A percentile compares a stretch with the other conserved stretches of the same genome.
phyloP scores from a whole-genome alignment of 257 asterid genomes.

The Fraxinus americana region DNA sequence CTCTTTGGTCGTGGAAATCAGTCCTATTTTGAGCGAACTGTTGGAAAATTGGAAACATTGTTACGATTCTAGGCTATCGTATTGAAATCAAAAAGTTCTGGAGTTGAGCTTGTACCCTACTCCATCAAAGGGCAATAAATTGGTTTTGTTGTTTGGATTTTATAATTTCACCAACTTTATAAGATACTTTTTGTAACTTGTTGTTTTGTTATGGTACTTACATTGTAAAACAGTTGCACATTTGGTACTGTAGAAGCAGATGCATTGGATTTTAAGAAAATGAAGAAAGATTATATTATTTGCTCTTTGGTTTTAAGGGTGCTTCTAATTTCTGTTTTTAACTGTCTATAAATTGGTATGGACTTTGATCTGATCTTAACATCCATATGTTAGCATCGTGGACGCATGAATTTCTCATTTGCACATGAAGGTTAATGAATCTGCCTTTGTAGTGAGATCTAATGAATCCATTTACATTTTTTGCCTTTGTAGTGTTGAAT shows the following conservation, averaged over 20 bases:
- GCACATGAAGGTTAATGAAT: neutral
- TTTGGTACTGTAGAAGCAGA: neutral
- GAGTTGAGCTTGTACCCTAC: neutral
- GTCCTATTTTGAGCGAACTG: neutral
- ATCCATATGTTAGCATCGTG: neutral
- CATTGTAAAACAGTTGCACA: neutral
- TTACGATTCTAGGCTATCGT: neutral
- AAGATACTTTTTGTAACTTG: neutral
- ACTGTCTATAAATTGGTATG: neutral
- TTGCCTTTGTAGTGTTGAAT: neutral
- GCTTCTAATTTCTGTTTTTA: neutral
- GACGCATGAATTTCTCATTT: conserved; percentile 8
- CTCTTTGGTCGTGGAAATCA: neutral
- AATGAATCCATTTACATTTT: neutral
- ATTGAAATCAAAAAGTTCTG: neutral
- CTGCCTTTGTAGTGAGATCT: too few species aligned
- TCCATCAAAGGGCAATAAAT: neutral
- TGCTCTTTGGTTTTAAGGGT: neutral
- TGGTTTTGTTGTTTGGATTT: neutral
- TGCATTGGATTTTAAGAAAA: neutral
- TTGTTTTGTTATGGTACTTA: neutral
- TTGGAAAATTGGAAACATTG: neutral
- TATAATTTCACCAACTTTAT: neutral
- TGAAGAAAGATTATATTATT: neutral
- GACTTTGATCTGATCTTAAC: neutral